Base-by-base conservation (phyloP, 2,329 filamentous ascomycete species). In the Myriosclerotinia scirpicola region DNA sequence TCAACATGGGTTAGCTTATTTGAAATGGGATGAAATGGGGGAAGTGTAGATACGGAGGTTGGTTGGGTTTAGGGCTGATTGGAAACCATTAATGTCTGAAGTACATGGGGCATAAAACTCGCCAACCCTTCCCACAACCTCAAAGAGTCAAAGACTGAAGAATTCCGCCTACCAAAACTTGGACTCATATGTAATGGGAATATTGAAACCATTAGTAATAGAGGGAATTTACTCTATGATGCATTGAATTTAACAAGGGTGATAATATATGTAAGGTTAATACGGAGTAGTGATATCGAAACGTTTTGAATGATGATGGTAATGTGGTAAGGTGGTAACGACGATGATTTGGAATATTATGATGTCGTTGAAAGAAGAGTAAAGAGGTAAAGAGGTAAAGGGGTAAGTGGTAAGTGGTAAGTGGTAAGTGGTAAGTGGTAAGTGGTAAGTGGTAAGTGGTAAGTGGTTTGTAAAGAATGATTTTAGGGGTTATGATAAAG, bases 81-180 rank as follows among this genome's bases (percentile, higher is more conserved):
- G 69, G 71, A 73, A 73, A 74, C 72, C 12, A 36, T 56, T 59
- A 53, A n/a, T 70, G 72, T 74, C 68, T 67, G 65, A 62, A 55
- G 50, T n/a, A 9, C 63, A 53, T 50, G 40, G 70, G 68, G 68
- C 65, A 68, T 71, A 67, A 74, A 73, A 74, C 71, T 58, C 68
- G 66, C 66, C 61, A 60, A 58, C 26, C n/a, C 15, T 9, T 30
- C 26, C 22, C 5, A 59, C 4, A 22, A 42, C 22, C 55, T 30
- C n/a, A 26, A 44, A 44, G 14, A 14, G 40, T 42, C 8, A 11
- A 44, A 44, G 14, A 14, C 17, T 44, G 14, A 36, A 36, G 22
- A 48, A 11, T 12, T 42, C 42, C 15, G 42, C 56, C 20, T 50
- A 38, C 3, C 44, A 17, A 22, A 38, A 38, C 30, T 48, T 8